These are phyloP conservation scores for Sclerotinia spermophila DNA, from an alignment of 2,329 filamentous ascomycete species.

Conservation along the genomic window DNA sequence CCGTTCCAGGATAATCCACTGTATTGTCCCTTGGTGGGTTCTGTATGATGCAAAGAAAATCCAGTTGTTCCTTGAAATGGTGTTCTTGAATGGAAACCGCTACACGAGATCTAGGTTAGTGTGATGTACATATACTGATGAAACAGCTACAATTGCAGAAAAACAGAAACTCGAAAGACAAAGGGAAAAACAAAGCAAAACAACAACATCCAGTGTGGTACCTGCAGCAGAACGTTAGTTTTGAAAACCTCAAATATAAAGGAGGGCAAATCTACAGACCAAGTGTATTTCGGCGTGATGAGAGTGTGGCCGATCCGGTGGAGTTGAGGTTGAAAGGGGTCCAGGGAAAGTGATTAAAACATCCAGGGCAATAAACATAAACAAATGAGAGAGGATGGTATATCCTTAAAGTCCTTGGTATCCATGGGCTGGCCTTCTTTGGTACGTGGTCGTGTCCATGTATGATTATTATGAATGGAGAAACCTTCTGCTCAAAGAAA, in stretches of 20 bases:
- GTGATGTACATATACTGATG: slow-evolving; percentile 33
- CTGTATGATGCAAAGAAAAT: slow-evolving; percentile 38
- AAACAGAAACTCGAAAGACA: slow-evolving; percentile 5
- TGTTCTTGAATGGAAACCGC: slow-evolving; percentile 31
- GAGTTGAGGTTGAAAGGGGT: neutral
- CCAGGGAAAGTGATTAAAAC: neutral
- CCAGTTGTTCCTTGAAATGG: slow-evolving; percentile 30
- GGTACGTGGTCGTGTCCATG: slow-evolving; percentile 2
- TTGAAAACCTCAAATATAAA: neutral
- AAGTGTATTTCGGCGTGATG: slow-evolving; percentile 9
- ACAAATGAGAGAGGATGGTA: slow-evolving; percentile 12
- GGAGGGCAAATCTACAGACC: slow-evolving; percentile 29
- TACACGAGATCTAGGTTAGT: slow-evolving; percentile 37
- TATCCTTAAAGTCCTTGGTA: slow-evolving; percentile 12
- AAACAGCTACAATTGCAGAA: slow-evolving; percentile 21
- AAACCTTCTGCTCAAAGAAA: slow-evolving; percentile 30
- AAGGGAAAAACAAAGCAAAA: slow-evolving; percentile 21
- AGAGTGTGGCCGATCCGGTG: neutral
- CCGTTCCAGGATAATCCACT: slow-evolving; percentile 35
- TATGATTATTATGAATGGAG: neutral
- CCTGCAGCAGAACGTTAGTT: slow-evolving; percentile 29
- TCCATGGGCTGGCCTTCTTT: slow-evolving; percentile 8
- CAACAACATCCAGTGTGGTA: slow-evolving; percentile 23
- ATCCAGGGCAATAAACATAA: slow-evolving; percentile 12
- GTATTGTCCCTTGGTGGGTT: slow-evolving; percentile 35